These are phyloP conservation scores for Leccinum uliginosum DNA, from an alignment of 768 basidiomycete species.

Conservation along the genomic window DNA sequence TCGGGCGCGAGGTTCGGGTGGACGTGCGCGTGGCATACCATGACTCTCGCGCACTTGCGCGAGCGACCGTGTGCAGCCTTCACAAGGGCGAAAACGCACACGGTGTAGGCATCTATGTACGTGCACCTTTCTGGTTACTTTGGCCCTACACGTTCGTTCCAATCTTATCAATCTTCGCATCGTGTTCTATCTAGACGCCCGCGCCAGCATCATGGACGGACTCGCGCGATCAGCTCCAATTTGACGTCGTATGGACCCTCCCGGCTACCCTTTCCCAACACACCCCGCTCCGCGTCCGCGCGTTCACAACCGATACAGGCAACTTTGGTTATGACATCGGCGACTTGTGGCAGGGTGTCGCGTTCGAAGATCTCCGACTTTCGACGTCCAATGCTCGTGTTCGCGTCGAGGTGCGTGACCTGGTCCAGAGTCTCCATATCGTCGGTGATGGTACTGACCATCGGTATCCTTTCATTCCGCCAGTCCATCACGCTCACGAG, in stretches of 20 bases:
- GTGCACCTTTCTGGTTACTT: neutral
- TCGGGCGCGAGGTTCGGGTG: slow-evolving; percentile 19
- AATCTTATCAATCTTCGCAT: neutral
- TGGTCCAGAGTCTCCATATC: neutral
- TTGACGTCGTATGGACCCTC: slow-evolving; percentile 28
- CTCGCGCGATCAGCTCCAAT: slow-evolving; percentile 16
- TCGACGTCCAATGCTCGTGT: slow-evolving; percentile 26
- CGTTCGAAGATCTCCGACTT: slow-evolving; percentile 26
- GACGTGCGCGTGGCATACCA: slow-evolving; percentile 30
- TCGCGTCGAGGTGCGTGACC: slow-evolving; percentile 22
- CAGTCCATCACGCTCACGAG: slow-evolving; percentile 31
- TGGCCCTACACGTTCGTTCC: neutral
- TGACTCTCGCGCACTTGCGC: slow-evolving; percentile 16
- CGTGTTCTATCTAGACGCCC: slow-evolving; percentile 17
- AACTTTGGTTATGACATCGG: slow-evolving; percentile 28
- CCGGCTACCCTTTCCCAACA: slow-evolving; percentile 17
- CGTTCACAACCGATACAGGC: slow-evolving; percentile 26
- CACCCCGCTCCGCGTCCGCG: slow-evolving; percentile 21
- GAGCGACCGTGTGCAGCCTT: slow-evolving; percentile 32
- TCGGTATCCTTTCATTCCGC: neutral
- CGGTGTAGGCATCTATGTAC: slow-evolving; percentile 38
- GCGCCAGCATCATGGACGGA: neutral
- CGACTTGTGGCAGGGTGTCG: slow-evolving; percentile 25
- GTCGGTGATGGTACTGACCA: neutral
- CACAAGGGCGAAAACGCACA: slow-evolving; percentile 21